Evolutionary conservation across 164 flowering plant species (phyloP), one percentile per base, ranked within the genome.

Genomic region (Kalanchoe fedtschenkoi): DNA sequence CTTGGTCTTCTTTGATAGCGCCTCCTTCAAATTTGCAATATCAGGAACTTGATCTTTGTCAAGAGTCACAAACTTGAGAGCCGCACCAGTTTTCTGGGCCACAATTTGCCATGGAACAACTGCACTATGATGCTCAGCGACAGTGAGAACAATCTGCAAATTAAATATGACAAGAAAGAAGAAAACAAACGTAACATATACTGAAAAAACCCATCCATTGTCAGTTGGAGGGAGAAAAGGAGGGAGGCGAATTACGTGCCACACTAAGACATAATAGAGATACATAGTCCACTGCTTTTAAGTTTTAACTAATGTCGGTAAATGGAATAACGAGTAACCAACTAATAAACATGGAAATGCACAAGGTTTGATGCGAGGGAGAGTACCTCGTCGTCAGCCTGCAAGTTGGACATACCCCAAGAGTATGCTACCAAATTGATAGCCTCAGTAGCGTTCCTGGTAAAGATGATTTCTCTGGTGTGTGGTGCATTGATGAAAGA

Each of bases 121-220:
- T n/a, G 83, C 82, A 76, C 99, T 95, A 62, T 95, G 99, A 78
- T 95, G 99, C 68, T 95, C 99, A 63, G 97, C 99, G 63, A 91
- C 62, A 29, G 96, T 86, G 32, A 87, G 83, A 34, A 95, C 29
- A 55, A 95, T 66, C 99, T 90, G 95, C 65, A 76, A 51, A 51
- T 0, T 26, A 1, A 51, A 26, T 24, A 10, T 13, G 7, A 4
- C 21, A 1, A 15, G 9, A 22, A 46, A 46, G 7, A 21, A 37
- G 13, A 9, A 37, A 5, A 26, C 10, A 47, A 46, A 21, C 22
- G 21, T 44, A 2, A 3, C 6, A 47, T 2, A 17, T 22, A 9
- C n/a, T n/a, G n/a, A n/a, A n/a, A n/a, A n/a, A n/a, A n/a, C n/a
- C n/a, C n/a, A n/a, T n/a, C n/a, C n/a, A n/a, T n/a, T n/a, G n/a